Evolutionary conservation across 768 basidiomycete species (phyloP), one percentile per base, ranked within the genome.

Genomic region (Suillus subluteus): DNA sequence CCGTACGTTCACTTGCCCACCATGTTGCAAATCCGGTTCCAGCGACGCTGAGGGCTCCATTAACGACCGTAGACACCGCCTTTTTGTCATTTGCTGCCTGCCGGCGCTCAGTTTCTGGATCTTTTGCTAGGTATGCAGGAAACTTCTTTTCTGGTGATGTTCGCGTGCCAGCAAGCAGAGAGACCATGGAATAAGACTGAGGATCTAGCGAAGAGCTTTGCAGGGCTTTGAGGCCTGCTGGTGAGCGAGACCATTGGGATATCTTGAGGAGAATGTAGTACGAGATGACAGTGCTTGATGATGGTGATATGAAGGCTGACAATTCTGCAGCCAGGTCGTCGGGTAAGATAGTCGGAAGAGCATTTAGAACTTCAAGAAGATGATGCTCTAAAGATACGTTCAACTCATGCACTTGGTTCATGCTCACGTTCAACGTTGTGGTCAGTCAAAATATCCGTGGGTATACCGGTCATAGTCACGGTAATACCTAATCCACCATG

Each of bases 111-210:
- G 84, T 79, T 68, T 86, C 83, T 38, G 83, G 83, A 65, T 82
- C 82, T 65, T 75, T 78, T 26, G 81, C 82, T 5, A 72, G 66
- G 70, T 87, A 86, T 11, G 78, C 69, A 40, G 88, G 88, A 67
- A 92, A 91, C 43, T 82, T 87, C 63, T 90, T 86, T 66, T 91
- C 87, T 26, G 93, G 93, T 7, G 91, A 92, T n/a, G 92, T 89
- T 54, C 83, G 86, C 7, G 89, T 84, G 44, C 93, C 93, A 18
- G 94, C 92, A 6, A 95, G 86, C 43, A 95, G 80, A 23, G 91
- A 79, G 46, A 93, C 79, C 87, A 92, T 93, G 7, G 83, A 79
- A 74, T 91, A 94, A 16, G 84, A 80, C 26, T 79, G 78, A 6
- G 86, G 79, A 65, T 87, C 77, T 58, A 93, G 79, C 7, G 79